Conservation (phyloP, 1,284 basidiomycete species). For the Puccinia hordei region DNA sequence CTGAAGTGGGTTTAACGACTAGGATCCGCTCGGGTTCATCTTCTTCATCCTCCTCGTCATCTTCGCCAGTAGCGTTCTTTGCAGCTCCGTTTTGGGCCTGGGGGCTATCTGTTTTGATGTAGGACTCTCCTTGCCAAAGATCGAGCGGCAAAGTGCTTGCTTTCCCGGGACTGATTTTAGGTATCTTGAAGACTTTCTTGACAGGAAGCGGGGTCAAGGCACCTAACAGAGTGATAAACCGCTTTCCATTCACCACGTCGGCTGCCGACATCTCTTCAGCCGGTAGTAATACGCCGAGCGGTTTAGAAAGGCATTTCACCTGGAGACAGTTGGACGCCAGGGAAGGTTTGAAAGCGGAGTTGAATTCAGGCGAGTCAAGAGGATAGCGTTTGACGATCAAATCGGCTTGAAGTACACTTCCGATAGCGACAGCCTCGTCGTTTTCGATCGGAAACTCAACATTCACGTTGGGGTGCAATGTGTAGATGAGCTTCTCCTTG, state of each 20-base stretch:
- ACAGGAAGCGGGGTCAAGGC: constrained; percentile 78
- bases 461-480: constrained; percentile 62
- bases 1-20: constrained; percentile 38
- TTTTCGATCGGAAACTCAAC: constrained; percentile 70
- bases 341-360: constrained; percentile 57
- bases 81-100: constrained; percentile 57
- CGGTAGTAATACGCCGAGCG: constrained; percentile 80
- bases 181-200: constrained; percentile 71
- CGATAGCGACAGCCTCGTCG: constrained; percentile 83
- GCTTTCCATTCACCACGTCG: constrained; percentile 63
- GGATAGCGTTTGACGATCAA: constrained; percentile 65
- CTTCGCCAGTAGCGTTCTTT: constrained; percentile 59
- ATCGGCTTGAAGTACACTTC: constrained; percentile 82
- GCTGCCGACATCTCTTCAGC: constrained; percentile 62
- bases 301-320: constrained; percentile 67
- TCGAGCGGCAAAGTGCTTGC: constrained; percentile 70
- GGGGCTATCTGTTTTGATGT: constrained; percentile 67
- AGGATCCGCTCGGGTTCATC: constrained; percentile 67
- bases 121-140: constrained; percentile 82
- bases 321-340: constrained; percentile 61
- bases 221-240: constrained; percentile 70
- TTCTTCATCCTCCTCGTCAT: constrained; percentile 57
- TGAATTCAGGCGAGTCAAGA: constrained; percentile 59
- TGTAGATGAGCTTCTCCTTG: constrained; percentile 74
- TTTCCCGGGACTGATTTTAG: constrained; percentile 67